These are phyloP conservation scores for Calocybe gangraenosa DNA, from an alignment of 768 basidiomycete species.

Conservation along the genomic window DNA sequence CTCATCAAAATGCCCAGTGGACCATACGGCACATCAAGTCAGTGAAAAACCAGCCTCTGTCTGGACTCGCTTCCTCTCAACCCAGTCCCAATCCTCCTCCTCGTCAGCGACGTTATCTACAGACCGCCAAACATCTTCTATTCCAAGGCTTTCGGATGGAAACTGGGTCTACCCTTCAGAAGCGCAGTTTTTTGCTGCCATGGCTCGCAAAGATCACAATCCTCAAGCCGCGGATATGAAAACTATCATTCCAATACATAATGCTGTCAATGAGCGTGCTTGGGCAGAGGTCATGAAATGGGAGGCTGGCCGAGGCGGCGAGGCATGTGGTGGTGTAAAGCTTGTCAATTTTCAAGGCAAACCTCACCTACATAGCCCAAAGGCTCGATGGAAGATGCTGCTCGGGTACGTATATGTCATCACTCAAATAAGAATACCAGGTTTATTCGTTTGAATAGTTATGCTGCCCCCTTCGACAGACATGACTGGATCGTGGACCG, in stretches of 20 bases:
- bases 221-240: conserved; percentile 89
- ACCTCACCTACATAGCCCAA: conserved; percentile 74
- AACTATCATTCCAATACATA: conserved; percentile 96
- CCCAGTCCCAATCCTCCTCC: conserved; percentile 11
- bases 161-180: conserved; percentile 99
- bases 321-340: conserved; percentile 75
- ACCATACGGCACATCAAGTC: conserved; percentile 46
- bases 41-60: conserved; percentile 33
- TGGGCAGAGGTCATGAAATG: conserved; percentile 82
- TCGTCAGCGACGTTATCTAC: conserved; percentile 45
- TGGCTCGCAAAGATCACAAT: conserved; percentile 91
- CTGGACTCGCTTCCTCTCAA: conserved; percentile 40
- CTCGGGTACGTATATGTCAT: conserved; percentile 64
- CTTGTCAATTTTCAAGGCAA: conserved; percentile 90
- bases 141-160: conserved; percentile 65
- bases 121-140: conserved; percentile 82
- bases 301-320: conserved; percentile 79
- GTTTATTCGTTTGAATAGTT: conserved; percentile 43
- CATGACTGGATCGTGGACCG: conserved; percentile 98
- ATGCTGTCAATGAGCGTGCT: conserved; percentile 95
- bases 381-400: conserved; percentile 77
- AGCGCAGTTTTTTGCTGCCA: conserved; percentile 97
- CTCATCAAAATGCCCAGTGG: conserved; percentile 49
- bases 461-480: conserved; percentile 90
- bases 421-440: too few relatives aligned